Percentiles rank a stretch among this genome's conserved stretches.
Evolutionary conservation across 73 alveolate species (phyloP).

Genomic region (Paramecium sexaurelia): DNA sequence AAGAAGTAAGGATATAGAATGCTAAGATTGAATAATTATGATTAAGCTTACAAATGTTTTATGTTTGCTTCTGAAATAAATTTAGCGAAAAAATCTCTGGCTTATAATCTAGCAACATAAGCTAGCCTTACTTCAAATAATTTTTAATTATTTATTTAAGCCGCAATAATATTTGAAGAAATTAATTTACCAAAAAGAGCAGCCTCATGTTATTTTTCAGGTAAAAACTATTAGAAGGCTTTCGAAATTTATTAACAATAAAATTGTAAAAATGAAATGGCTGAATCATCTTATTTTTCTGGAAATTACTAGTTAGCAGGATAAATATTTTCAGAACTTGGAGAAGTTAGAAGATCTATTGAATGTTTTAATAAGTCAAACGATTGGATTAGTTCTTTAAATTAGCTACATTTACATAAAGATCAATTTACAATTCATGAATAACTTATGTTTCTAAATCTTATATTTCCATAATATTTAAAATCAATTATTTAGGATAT

Average conservation of each 20-base stretch:
- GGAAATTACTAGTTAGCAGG: constrained; percentile 66
- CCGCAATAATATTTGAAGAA: constrained; percentile 73
- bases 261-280: constrained; percentile 76
- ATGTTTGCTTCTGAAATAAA: constrained; percentile 70
- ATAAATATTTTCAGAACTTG: constrained; percentile 36
- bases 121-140: constrained; percentile 67
- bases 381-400: constrained; percentile 67
- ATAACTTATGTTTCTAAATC: constrained; percentile 68
- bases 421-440: constrained; percentile 75
- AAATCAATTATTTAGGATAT: constrained; percentile 52
- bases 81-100: constrained; percentile 72
- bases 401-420: constrained; percentile 70
- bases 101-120: constrained; percentile 74
- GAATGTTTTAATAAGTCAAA: constrained; percentile 31
- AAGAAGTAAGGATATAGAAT: constrained; percentile 78
- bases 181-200: constrained; percentile 73
- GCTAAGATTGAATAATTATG: constrained; percentile 81
- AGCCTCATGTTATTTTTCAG: constrained; percentile 83
- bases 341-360: constrained; percentile 64
- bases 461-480: constrained; percentile 80
- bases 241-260: constrained; percentile 66
- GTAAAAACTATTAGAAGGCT: constrained; percentile 71
- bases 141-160: constrained; percentile 49
- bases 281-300: constrained; percentile 69
- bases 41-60: constrained; percentile 84